These are phyloP conservation scores for Rhododendron williamsianum DNA, from an alignment of 148 eudicot genomes.

Conservation along the genomic window DNA sequence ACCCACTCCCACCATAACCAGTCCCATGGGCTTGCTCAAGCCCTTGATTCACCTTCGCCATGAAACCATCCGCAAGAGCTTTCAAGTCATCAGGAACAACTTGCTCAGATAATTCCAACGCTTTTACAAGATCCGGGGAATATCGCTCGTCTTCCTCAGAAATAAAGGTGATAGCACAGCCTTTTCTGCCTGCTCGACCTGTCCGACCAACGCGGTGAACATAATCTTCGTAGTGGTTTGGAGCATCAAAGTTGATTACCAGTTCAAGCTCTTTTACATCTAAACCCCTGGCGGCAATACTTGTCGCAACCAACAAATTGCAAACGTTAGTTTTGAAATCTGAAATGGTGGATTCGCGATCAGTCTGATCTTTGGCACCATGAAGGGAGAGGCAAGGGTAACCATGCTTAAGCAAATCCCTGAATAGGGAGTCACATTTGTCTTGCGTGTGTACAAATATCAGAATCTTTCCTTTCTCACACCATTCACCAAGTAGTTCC, in stretches of 20 bases:
- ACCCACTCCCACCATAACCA: slow-evolving; percentile 86
- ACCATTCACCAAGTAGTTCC: slow-evolving; percentile 87
- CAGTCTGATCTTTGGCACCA: slow-evolving; percentile 82
- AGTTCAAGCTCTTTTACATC: slow-evolving; percentile 86
- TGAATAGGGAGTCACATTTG: slow-evolving; percentile 66
- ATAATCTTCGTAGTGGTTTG: slow-evolving; percentile 82
- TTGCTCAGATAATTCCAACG: slow-evolving; percentile 70
- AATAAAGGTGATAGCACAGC: slow-evolving; percentile 68
- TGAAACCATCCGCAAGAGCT: slow-evolving; percentile 70
- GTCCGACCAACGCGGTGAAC: slow-evolving; percentile 86
- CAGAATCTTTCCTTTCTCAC: slow-evolving; percentile 72
- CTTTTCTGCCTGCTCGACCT: slow-evolving; percentile 79
- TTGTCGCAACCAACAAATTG: slow-evolving; percentile 70
- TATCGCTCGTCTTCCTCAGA: slow-evolving; percentile 67
- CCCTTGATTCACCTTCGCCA: slow-evolving; percentile 75
- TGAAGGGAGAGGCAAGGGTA: slow-evolving; percentile 84
- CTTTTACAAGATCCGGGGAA: slow-evolving; percentile 74
- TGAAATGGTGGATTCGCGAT: slow-evolving; percentile 72
- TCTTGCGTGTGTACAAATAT: slow-evolving; percentile 72
- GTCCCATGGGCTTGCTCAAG: slow-evolving; percentile 74
- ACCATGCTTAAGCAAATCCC: slow-evolving; percentile 63
- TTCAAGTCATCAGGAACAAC: slow-evolving; percentile 66
- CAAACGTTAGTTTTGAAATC: slow-evolving; percentile 81
- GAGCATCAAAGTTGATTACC: slow-evolving; percentile 67
- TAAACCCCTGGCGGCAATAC: slow-evolving; percentile 79